Base-by-base conservation (phyloP, 2,329 filamentous ascomycete genomes). In the Xylariales sp. region DNA sequence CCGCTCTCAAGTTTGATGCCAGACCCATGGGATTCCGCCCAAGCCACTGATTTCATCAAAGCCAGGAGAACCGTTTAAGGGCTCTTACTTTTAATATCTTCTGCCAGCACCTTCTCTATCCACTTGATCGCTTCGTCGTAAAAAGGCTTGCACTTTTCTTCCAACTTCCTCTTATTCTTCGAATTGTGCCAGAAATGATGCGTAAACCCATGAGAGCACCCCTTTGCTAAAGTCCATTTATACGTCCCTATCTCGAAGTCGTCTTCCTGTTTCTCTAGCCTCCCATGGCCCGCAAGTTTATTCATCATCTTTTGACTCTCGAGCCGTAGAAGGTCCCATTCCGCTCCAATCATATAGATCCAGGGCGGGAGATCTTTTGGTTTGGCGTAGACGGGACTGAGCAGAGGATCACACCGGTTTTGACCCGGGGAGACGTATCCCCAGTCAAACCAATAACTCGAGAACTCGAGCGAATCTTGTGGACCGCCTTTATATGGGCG, bases 371-470 rank as follows among this genome's bases (percentile, higher is more conserved):
- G 53, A 10, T 56, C 39, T 32, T 56, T 39, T 30, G 30, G 43
- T 8, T 9, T 56, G 12, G 53, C 53, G 23, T 56, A 56, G 53
- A 32, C 30, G 9, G 53, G 53, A 12, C 53, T 56, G 45, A 56
- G 53, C 23, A 56, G 8, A 45, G 53, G 53, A 30, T 56, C 39
- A 8, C 53, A 39, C 12, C 53, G 53, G 53, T 56, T 56, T 41
- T 56, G 53, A 6, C 53, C 53, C 4, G 53, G 23, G 10, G 39
- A 56, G 6, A 56, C 53, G 30, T 56, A 56, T 45, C 39, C 53
- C 53, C 53, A 56, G 36, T 56, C 53, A n/a, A 45, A 56, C 53
- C 53, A 56, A 28, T 56, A 56, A 39, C 53, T 56, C 1, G 53
- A 56, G 9, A 30, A 32, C 9, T 56, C 36, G 5, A 56, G 53